Conservation (phyloP, 2,329 filamentous ascomycete genomes). For the Cytospora chrysosperma region DNA sequence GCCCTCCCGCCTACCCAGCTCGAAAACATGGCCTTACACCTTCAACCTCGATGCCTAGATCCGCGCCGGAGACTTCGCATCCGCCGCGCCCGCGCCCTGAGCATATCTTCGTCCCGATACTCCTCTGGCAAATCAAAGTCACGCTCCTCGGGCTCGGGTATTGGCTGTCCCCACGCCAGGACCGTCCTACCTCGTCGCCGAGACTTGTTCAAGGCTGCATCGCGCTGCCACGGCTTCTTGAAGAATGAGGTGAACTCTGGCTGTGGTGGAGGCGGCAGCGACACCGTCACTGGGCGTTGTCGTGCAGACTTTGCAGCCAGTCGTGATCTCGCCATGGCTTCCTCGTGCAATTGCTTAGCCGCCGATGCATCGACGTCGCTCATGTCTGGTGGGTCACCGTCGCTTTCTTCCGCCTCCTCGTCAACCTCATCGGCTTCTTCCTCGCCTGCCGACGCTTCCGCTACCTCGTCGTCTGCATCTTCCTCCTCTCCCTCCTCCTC, state of each 20-base stretch:
- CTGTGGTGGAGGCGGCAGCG: constrained; percentile 36
- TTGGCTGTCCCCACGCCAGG: constrained; percentile 76
- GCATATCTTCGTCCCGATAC: constrained; percentile 53
- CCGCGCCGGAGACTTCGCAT: constrained; percentile 53
- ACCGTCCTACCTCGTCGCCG: constrained; percentile 68
- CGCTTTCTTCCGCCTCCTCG: constrained; percentile 35
- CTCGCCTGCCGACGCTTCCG: constrained; percentile 29
- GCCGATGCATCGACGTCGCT: constrained; percentile 69
- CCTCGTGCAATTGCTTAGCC: constrained; percentile 72
- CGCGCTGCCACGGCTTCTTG: constrained; percentile 73
- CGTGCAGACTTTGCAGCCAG: constrained; percentile 35
- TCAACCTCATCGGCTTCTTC: constrained; percentile 29
- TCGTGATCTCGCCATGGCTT: constrained; percentile 58
- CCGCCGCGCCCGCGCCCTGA: constrained; percentile 60
- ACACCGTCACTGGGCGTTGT: constrained; percentile 32
- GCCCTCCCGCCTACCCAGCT: background rate
- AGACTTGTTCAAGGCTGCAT: constrained; percentile 71
- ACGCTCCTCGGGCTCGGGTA: constrained; percentile 68
- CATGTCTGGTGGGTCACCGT: constrained; percentile 59
- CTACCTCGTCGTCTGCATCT: constrained; percentile 38
- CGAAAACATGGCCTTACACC: background rate
- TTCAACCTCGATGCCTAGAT: constrained; percentile 22
- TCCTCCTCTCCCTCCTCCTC: constrained; percentile 27
- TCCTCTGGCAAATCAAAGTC: constrained; percentile 77
- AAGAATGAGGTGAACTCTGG: constrained; percentile 87